A percentile compares a stretch with the other conserved stretches of the same genome.
Evolutionary conservation across 2,329 filamentous ascomycete genomes (phyloP).

Genomic region (Colletotrichum sp.): DNA sequence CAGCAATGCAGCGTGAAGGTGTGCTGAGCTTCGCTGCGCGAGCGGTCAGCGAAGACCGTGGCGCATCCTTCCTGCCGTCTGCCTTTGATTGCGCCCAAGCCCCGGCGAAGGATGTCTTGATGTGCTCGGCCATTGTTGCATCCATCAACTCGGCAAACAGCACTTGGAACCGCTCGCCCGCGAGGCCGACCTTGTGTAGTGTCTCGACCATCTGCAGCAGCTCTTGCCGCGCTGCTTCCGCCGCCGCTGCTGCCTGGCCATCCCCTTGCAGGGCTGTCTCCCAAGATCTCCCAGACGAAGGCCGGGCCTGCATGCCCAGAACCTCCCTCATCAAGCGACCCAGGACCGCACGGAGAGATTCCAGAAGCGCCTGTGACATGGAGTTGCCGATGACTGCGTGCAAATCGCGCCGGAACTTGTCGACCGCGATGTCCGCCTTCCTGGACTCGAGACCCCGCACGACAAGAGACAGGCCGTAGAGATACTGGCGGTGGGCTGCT

Average conservation of each 20-base stretch:
- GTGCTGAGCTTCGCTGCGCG: constrained; percentile 28
- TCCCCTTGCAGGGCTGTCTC: constrained; percentile 26
- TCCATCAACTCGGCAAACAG: constrained; percentile 77
- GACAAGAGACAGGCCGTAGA: constrained; percentile 59
- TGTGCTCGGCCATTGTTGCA: constrained; percentile 66
- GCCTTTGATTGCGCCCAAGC: constrained; percentile 55
- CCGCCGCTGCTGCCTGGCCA: constrained; percentile 22
- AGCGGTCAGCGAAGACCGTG: constrained; percentile 27
- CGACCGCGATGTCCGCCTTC: constrained; percentile 41
- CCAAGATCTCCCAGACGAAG: constrained; percentile 6
- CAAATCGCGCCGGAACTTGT: constrained; percentile 65
- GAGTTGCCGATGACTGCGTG: constrained; percentile 71
- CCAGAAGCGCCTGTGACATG: constrained; percentile 56
- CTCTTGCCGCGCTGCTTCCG: constrained; percentile 49
- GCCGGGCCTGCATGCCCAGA: constrained; percentile 40
- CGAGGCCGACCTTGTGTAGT: constrained; percentile 69
- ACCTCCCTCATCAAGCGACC: constrained; percentile 48
- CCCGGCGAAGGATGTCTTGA: constrained; percentile 66
- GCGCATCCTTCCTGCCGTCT: constrained; percentile 26
- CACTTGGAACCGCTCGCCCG: constrained; percentile 72
- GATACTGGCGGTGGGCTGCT: constrained; percentile 62
- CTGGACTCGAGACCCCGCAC: constrained; percentile 48
- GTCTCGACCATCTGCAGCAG: constrained; percentile 63
- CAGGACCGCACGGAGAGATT: constrained; percentile 60
- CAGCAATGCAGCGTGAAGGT: constrained; percentile 60